Conservation (phyloP, 2,329 filamentous ascomycete species). For the Emericellopsis atlantica region DNA sequence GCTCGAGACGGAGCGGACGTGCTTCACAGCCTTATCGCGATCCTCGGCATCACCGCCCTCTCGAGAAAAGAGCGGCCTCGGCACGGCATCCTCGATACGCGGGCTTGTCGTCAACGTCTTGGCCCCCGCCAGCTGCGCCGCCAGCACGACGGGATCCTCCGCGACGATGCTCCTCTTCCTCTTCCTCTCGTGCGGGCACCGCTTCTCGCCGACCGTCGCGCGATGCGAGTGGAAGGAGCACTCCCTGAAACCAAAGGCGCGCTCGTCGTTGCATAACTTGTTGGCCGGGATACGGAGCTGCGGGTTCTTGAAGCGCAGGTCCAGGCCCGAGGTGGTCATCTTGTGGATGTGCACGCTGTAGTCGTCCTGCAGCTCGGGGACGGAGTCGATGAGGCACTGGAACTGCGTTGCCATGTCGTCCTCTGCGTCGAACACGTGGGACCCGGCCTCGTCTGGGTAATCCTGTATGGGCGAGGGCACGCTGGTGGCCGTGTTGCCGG, state of each 20-base stretch:
- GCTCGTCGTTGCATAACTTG: constrained; percentile 40
- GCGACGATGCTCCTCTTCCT: not conserved
- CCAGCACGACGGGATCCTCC: not conserved
- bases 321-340: constrained; percentile 35
- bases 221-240: constrained; percentile 50
- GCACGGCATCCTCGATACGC: constrained; percentile 8
- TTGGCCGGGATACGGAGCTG: constrained; percentile 46
- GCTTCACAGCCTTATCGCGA: constrained; percentile 13
- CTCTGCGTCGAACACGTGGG: not conserved
- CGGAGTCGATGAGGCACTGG: constrained; percentile 26
- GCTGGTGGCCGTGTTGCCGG: constrained; percentile 12
- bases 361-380: constrained; percentile 34
- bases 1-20: constrained; percentile 17
- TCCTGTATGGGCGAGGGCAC: constrained; percentile 8
- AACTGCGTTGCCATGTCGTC: constrained; percentile 19
- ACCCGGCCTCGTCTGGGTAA: constrained; percentile 9
- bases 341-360: constrained; percentile 38
- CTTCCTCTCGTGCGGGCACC: constrained; percentile 32
- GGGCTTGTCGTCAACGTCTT: not conserved
- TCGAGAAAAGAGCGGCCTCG: constrained; percentile 14
- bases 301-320: constrained; percentile 45
- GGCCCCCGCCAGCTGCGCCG: not conserved
- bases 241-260: constrained; percentile 46
- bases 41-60: constrained; percentile 14
- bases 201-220: constrained; percentile 36